These are phyloP conservation scores for Russula sp. DNA, from an alignment of 768 basidiomycete species.

Conservation along the genomic window DNA sequence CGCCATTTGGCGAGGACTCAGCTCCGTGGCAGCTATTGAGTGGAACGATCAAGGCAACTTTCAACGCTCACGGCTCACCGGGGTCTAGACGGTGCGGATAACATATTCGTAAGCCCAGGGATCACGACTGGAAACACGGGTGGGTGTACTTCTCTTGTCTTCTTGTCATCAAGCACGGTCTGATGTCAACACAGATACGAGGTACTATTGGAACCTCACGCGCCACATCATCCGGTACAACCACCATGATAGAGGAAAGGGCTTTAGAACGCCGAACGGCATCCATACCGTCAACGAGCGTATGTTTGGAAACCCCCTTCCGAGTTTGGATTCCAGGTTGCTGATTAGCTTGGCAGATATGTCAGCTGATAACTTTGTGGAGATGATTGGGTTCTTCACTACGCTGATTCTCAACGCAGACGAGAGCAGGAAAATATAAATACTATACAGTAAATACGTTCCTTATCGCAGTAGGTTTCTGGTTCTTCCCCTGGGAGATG, in stretches of 20 bases:
- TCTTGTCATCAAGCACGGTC: conserved; percentile 10
- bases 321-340: conserved; percentile 36
- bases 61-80: conserved; percentile 37
- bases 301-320: background rate
- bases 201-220: conserved; percentile 27
- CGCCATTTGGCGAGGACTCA: conserved; percentile 39
- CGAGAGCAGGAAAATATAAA: conserved; percentile 40
- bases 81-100: conserved; percentile 31
- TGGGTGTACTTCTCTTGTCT: conserved; percentile 30
- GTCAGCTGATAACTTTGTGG: conserved; percentile 51
- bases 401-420: conserved; percentile 66
- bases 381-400: conserved; percentile 64
- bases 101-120: conserved; percentile 43
- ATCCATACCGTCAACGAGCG: conserved; percentile 68
- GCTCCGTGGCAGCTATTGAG: conserved; percentile 43
- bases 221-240: conserved; percentile 27
- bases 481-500: too few species aligned
- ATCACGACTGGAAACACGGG: conserved; percentile 40
- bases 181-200: conserved; percentile 22
- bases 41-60: conserved; percentile 44
- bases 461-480: too few species aligned
- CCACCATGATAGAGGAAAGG: conserved; percentile 26
- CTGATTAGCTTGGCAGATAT: conserved; percentile 42
- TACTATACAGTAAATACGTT: too few species aligned
- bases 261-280: conserved; percentile 29